These are phyloP conservation scores for Takashimella koratensis DNA, from an alignment of 1,284 basidiomycete species.

Conservation along the genomic window DNA sequence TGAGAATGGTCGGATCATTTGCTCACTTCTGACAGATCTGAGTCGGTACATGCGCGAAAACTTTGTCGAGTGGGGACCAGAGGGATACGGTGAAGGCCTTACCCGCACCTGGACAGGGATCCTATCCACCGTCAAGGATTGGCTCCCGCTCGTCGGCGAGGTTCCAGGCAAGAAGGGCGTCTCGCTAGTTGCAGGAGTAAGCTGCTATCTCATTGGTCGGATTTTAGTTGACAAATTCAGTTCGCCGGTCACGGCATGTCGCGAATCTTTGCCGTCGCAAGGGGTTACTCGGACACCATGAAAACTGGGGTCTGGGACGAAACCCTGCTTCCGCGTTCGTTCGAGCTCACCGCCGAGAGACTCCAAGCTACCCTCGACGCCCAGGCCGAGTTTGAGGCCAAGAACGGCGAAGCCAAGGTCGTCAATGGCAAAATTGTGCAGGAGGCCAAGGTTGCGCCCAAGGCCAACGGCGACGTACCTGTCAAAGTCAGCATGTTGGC, in stretches of 20 bases:
- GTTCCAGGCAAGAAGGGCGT: slow-evolving; percentile 24
- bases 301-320: slow-evolving; percentile 19
- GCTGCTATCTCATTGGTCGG: background rate
- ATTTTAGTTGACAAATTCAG: background rate
- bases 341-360: slow-evolving; percentile 19
- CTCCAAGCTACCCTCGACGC: slow-evolving; percentile 7
- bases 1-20: too few species aligned
- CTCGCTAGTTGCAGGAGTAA: slow-evolving; percentile 16
- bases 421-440: background rate
- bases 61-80: slow-evolving; percentile 20
- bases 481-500: too few species aligned
- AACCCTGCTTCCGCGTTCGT: slow-evolving; percentile 16
- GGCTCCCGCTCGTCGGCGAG: slow-evolving; percentile 27
- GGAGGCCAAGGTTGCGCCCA: background rate
- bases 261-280: slow-evolving; percentile 22
- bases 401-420: background rate
- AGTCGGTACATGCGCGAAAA: slow-evolving; percentile 13
- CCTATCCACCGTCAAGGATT: slow-evolving; percentile 19
- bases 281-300: slow-evolving; percentile 18
- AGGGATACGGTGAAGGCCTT: slow-evolving; percentile 25
- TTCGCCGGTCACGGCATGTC: slow-evolving; percentile 24
- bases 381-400: background rate
- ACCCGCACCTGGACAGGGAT: slow-evolving; percentile 27
- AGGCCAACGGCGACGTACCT: too few species aligned
- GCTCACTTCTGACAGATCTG: too few species aligned